Evolutionary conservation across 306 rosid species (phyloP).

Genomic region (Cicer pinnatifidum): DNA sequence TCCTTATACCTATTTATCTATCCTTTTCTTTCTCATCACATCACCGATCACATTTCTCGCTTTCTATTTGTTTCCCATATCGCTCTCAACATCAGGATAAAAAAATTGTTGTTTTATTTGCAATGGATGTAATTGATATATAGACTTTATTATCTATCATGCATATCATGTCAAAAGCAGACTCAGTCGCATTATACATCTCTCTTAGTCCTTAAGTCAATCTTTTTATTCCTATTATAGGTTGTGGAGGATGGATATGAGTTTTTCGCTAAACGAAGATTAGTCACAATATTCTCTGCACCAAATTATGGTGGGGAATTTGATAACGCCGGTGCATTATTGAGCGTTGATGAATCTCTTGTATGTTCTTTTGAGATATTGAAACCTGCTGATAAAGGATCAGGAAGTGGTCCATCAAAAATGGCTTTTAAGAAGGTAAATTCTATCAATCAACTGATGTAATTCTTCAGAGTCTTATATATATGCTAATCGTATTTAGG

Average conservation of each 20-base stretch:
- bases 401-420: constrained; percentile 54
- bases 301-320: constrained; percentile 92
- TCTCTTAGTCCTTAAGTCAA: background rate
- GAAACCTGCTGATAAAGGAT: constrained; percentile 64
- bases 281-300: constrained; percentile 90
- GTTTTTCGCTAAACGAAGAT: constrained; percentile 71
- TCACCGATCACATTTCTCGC: background rate
- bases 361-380: constrained; percentile 81
- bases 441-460: constrained; percentile 4
- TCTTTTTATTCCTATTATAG: constrained; percentile 40
- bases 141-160: background rate
- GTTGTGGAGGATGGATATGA: constrained; percentile 94
- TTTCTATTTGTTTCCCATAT: background rate
- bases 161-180: constrained; percentile 9
- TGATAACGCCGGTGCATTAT: constrained; percentile 78
- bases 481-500: background rate
- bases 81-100: background rate
- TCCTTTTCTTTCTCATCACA: too few relatives aligned
- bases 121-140: background rate
- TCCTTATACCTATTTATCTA: too few relatives aligned
- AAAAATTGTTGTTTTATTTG: background rate
- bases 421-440: constrained; percentile 65
- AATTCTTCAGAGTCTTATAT: background rate
- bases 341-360: constrained; percentile 75
- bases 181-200: constrained; percentile 1